A percentile compares a stretch with the other conserved stretches of the same genome.
phyloP scores from a whole-genome alignment of 495 filamentous ascomycete species.

The Penicillium crystallinum region DNA sequence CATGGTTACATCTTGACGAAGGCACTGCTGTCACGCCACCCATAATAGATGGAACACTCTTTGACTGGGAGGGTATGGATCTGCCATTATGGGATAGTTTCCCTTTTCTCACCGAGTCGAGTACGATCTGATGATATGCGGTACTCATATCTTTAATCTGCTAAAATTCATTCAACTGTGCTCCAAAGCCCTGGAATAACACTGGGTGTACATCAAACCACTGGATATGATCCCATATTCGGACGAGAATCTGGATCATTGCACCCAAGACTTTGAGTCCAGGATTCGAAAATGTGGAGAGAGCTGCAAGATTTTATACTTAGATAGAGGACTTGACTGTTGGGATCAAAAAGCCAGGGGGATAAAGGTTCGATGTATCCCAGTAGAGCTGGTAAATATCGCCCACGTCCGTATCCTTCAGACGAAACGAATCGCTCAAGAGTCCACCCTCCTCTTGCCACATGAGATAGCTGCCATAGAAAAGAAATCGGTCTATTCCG shows the following conservation, averaged over 20 bases:
- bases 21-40: slow-evolving; percentile 13
- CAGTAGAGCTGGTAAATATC: slow-evolving; percentile 21
- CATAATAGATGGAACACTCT: slow-evolving; percentile 14
- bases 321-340: slow-evolving; percentile 6
- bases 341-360: slow-evolving; percentile 7
- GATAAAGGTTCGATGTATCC: slow-evolving; percentile 18
- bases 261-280: no score
- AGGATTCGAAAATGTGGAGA: no score
- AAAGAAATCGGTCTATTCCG: slow-evolving; percentile 7
- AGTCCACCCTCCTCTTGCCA: slow-evolving; percentile 11
- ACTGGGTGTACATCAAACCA: no score
- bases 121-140: background rate
- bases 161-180: no score
- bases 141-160: background rate
- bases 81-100: slow-evolving; percentile 35
- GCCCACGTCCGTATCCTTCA: slow-evolving; percentile 16
- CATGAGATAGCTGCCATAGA: slow-evolving; percentile 20
- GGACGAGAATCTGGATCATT: no score
- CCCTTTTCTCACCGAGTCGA: slow-evolving; percentile 30
- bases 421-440: slow-evolving; percentile 18
- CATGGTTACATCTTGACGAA: slow-evolving; percentile 19
- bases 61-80: slow-evolving; percentile 33
- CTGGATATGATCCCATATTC: no score
- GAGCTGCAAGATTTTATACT: background rate
- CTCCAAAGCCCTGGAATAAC: no score